phyloP scores from a whole-genome alignment of 495 filamentous ascomycete genomes.

The Lasiosphaeria miniovina region DNA sequence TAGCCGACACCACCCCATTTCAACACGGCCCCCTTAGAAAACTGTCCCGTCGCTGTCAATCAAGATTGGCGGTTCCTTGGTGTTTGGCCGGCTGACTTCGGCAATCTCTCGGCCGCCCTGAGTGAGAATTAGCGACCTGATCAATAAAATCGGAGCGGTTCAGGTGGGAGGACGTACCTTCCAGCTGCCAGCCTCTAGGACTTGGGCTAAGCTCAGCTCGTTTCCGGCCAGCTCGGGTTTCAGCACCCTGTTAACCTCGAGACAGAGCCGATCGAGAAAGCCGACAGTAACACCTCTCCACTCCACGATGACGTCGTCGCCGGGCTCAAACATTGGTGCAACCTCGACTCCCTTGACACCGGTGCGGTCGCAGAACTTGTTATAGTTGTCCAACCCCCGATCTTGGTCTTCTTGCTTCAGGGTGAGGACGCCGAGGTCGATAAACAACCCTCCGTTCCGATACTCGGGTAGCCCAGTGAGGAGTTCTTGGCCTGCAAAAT shows the following conservation, averaged over 20 bases:
- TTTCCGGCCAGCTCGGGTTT: constrained; percentile 50
- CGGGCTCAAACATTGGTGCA: constrained; percentile 73
- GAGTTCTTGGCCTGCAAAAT: constrained; percentile 73
- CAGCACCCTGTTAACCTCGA: constrained; percentile 64
- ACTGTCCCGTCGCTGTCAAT: constrained; percentile 96
- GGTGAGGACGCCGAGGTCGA: constrained; percentile 76
- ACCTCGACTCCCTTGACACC: constrained; percentile 69
- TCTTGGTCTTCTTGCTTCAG: constrained; percentile 65
- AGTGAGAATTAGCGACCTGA: constrained; percentile 29
- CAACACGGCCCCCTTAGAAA: constrained; percentile 53
- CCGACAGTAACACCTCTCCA: constrained; percentile 83
- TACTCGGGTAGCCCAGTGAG: constrained; percentile 87
- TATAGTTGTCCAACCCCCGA: constrained; percentile 67
- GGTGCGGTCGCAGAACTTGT: constrained; percentile 66
- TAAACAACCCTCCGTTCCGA: constrained; percentile 79
- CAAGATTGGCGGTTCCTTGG: constrained; percentile 94
- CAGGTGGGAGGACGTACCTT: constrained; percentile 59
- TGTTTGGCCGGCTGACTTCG: constrained; percentile 92
- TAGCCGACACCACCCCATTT: no score
- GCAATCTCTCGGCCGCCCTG: constrained; percentile 95
- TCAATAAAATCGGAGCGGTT: constrained; percentile 2
- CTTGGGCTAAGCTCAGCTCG: constrained; percentile 67
- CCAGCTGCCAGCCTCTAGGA: constrained; percentile 89
- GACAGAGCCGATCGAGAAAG: constrained; percentile 72
- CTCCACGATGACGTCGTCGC: constrained; percentile 83